Base-by-base conservation (phyloP, 345 rosid species). In the Sonneratia alba region DNA sequence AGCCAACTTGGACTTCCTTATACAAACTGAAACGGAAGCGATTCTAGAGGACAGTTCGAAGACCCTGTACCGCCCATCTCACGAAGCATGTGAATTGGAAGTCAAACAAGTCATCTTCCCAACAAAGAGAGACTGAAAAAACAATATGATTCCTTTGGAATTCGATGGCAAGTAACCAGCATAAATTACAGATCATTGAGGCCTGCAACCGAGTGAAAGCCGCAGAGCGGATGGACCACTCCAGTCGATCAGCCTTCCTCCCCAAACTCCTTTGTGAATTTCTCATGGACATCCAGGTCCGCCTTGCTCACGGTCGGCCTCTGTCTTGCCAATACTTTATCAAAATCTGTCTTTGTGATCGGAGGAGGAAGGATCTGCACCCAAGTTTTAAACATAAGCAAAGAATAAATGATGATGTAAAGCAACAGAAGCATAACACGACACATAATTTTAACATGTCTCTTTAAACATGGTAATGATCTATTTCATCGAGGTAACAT, bases 251-350 rank as follows among this genome's bases (percentile, higher is more conserved):
- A 93, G 75, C 98, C 98, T 79, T 93, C 98, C 87, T 93, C 97
- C 62, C 98, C 98, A 81, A 91, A 93, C 85, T 93, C 98, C 73
- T 86, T 88, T 8, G 98, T 93, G 86, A 93, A 93, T 87, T 91
- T 89, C 86, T 91, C 98, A 14, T 93, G 98, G 70, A 93, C 91
- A 3, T 91, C 97, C 19, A 93, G 85, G 81, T 93, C 98, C 37
- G 83, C 22, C 77, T 91, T 91, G 85, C 98, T 89, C 75, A 93
- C 98, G 15, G 98, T 93, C 55, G 98, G 96, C 85, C 79, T 89
- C 82, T 93, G 98, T 80, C 96, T 87, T 3, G 96, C 92, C 73
- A 93, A 96, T 62, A 93, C 97, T 79, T 93, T 91, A 22, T 93
- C 97, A 75, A 93, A 93, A 85, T 93, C 98, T 22, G 83, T 82